Percentiles rank a stretch among this genome's conserved stretches.
Conservation (phyloP, 345 rosid species). For the Murraya koenigii region DNA sequence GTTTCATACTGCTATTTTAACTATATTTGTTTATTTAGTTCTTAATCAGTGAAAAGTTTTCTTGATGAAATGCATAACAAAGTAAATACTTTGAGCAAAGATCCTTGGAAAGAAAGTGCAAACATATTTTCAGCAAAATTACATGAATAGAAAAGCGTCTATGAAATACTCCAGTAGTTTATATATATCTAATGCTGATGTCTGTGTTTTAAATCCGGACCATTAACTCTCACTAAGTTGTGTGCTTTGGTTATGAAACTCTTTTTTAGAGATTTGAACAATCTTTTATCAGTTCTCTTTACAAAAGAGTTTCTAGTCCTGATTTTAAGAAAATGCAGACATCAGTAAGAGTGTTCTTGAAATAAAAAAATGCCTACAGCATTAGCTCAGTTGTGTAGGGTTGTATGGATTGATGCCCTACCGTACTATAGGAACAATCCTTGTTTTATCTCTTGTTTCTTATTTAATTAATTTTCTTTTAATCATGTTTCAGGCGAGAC, state of each 20-base stretch:
- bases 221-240: neutral
- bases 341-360: neutral
- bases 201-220: neutral
- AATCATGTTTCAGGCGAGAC: constrained; percentile 33
- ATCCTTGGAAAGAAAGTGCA: neutral
- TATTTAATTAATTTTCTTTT: neutral
- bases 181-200: neutral
- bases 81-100: neutral
- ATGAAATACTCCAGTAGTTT: neutral
- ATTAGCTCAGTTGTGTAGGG: neutral
- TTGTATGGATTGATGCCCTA: neutral
- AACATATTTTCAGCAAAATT: neutral
- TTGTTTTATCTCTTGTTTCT: neutral
- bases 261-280: neutral
- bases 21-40: neutral
- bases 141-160: neutral
- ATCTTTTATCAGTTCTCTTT: no score
- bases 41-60: neutral
- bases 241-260: neutral
- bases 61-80: no score
- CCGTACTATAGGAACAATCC: neutral
- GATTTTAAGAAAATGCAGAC: neutral
- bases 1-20: neutral
- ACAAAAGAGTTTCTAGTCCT: neutral
- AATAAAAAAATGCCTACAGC: neutral